These are phyloP conservation scores for Dictyostelium citrinum DNA, from an alignment of 78 protist genomes.

Conservation along the genomic window DNA sequence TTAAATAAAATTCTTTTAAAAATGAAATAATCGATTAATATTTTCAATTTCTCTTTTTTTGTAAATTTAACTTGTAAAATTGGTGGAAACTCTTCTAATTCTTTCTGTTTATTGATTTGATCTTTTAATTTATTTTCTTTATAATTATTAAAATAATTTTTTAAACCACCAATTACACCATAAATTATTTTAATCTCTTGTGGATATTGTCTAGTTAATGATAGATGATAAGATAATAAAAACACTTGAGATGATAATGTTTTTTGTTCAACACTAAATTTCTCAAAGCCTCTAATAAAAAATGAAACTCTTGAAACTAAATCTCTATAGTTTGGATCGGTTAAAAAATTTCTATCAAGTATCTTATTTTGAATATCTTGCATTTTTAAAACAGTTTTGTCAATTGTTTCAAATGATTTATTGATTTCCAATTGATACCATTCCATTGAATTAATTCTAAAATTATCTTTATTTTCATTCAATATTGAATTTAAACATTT, in stretches of 20 bases:
- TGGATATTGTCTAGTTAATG: background rate
- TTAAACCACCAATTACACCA: background rate
- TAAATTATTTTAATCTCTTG: background rate
- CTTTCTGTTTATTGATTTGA: background rate
- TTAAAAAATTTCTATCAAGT: background rate
- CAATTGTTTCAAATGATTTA: conserved; percentile 2
- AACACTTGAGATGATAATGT: background rate
- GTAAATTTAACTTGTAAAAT: background rate
- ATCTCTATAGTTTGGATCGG: background rate
- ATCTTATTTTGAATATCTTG: background rate
- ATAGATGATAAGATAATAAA: background rate
- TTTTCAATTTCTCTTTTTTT: background rate
- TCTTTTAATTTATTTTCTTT: background rate
- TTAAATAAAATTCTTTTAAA: conserved; percentile 5
- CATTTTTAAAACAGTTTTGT: background rate
- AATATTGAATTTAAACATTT: background rate
- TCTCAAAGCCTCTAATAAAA: conserved; percentile 15
- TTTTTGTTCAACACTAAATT: conserved; percentile 23
- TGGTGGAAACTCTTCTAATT: background rate
- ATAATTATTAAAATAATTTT: background rate
- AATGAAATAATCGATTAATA: background rate
- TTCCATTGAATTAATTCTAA: background rate
- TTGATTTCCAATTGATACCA: conserved; percentile 10
- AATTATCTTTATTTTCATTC: background rate
- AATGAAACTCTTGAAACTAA: background rate